Conservation (phyloP, 805 yeast species). For the Candida coleopterorum region DNA sequence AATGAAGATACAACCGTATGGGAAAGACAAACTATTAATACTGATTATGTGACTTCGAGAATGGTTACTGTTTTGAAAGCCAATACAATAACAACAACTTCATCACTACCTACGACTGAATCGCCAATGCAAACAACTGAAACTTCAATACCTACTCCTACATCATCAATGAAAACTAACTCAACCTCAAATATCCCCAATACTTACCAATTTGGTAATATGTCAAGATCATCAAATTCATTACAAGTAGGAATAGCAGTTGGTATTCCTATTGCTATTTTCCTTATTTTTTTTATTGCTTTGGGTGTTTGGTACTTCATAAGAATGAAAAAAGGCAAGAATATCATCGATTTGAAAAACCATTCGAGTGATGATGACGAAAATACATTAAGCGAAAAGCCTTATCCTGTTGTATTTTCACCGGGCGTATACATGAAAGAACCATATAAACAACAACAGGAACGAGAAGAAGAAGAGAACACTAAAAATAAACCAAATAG, state of each 20-base stretch:
- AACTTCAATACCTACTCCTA: not conserved
- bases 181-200: slow-evolving; percentile 1
- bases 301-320: slow-evolving; percentile 18
- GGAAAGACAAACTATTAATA: not conserved
- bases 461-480: slow-evolving; percentile 1
- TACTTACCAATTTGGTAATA: not conserved
- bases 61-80: not conserved
- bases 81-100: not conserved
- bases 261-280: slow-evolving; percentile 28
- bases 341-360: slow-evolving; percentile 7
- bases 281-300: slow-evolving; percentile 18
- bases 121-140: not conserved
- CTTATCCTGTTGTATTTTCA: slow-evolving; percentile 9
- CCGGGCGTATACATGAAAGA: slow-evolving; percentile 7
- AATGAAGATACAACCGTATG: not conserved
- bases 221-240: slow-evolving; percentile 8
- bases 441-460: slow-evolving; percentile 4
- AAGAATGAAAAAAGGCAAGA: slow-evolving; percentile 11
- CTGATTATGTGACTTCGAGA: not conserved
- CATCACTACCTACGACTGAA: not conserved
- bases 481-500: not conserved
- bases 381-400: slow-evolving; percentile 3
- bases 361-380: not conserved
- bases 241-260: slow-evolving; percentile 26
- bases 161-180: not conserved